phyloP scores from a whole-genome alignment of 2,329 filamentous ascomycete genomes.

The Scytalidium lignicola region DNA sequence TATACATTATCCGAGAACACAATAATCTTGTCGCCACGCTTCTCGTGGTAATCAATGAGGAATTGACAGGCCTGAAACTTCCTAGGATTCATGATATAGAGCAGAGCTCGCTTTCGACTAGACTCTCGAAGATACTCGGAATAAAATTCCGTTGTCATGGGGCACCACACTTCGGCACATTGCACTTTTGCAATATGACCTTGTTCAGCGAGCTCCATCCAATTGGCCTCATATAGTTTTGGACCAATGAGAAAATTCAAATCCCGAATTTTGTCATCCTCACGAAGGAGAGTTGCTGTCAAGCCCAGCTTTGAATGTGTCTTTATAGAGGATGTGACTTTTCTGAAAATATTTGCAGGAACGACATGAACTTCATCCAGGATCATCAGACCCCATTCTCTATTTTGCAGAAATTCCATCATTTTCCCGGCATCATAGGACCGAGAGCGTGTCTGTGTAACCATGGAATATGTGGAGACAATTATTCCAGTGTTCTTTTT shows the following conservation, averaged over 20 bases:
- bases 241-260: conserved; percentile 96
- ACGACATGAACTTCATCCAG: conserved; percentile 98
- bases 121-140: conserved; percentile 79
- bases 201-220: conserved; percentile 97
- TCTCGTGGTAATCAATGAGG: conserved; percentile 96
- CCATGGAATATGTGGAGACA: conserved; percentile 97
- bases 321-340: conserved; percentile 88
- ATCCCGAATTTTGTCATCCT: conserved; percentile 98
- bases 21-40: conserved; percentile 92
- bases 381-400: conserved; percentile 97
- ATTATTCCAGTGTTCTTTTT: conserved; percentile 90
- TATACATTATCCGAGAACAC: conserved; percentile 98
- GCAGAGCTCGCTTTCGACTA: conserved; percentile 59
- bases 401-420: conserved; percentile 85
- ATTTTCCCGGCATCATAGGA: conserved; percentile 94
- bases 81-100: conserved; percentile 96
- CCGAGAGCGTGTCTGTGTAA: conserved; percentile 81
- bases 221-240: conserved; percentile 97
- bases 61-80: conserved; percentile 98
- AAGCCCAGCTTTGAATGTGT: conserved; percentile 92
- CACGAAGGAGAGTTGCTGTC: conserved; percentile 87
- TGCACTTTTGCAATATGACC: conserved; percentile 96
- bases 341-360: conserved; percentile 91
- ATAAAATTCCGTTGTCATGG: conserved; percentile 98
- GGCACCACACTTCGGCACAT: conserved; percentile 98